Evolutionary conservation across 805 yeast species (phyloP), one percentile per base, ranked within the genome.

Genomic region (Metschnikowia drakensbergensis): DNA sequence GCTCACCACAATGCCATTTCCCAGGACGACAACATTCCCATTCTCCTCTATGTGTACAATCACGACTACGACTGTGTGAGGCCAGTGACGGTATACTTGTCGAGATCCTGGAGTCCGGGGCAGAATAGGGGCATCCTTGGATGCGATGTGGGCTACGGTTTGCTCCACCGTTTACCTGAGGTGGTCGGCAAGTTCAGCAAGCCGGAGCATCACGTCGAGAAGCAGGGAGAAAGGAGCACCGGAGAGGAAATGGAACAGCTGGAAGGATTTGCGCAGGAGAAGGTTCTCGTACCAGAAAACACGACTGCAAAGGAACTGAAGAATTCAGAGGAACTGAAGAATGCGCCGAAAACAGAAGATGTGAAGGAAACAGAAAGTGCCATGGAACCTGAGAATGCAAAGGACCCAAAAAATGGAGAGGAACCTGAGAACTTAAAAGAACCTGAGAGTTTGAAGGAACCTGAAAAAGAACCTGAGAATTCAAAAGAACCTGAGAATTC

Each of bases 131-230:
- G 96, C 1, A 72, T 89, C 33, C 68, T 92, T 33, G 99, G 99
- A 2, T 90, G 97, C 68, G 96, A 91, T 54, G 95, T 92, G 17
- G 98, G 97, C 0, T 91, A 90, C 59, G 99, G 99, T 0, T 75
- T 86, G 45, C 70, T 92, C 44, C 98, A 92, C 62, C 72, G 94
- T 51, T 67, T 88, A n/a, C 97, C 98, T 1, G 80, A 29, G 27
- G 43, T 39, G 43, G 23, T 39, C 5, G 43, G 43, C 8, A 39
- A 39, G 35, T 39, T 39, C n/a, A 25, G n/a, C 6, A 11, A 8
- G 26, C 43, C 29, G 34, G 43, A 39, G 22, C 29, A n/a, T 6
- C 43, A 30, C 25, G 43, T 39, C 8, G 43, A 39, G 34, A 39
- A 39, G 23, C 34, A 17, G 17, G 17, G 17, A 17, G 17, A 17